Percentiles rank a stretch among this genome's conserved stretches.
Evolutionary conservation across 305 asterid species (phyloP).

Genomic region (Euphrasia arctica): DNA sequence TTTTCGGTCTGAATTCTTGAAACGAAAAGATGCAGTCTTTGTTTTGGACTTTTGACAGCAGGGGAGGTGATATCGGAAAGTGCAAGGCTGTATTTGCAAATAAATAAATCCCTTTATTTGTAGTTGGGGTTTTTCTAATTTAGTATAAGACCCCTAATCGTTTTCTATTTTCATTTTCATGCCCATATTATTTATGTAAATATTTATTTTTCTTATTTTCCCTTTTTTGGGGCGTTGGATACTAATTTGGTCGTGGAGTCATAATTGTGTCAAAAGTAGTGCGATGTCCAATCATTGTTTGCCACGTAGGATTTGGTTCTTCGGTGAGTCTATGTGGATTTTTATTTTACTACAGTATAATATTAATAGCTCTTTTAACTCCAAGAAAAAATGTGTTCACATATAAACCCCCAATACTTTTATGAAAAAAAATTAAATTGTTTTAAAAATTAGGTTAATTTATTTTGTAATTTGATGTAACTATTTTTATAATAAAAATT

Average conservation of each 20-base stretch:
- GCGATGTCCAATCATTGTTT: neutral
- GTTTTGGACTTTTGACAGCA: neutral
- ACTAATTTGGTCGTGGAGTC: neutral
- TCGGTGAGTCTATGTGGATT: neutral
- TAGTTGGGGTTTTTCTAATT: too few species aligned
- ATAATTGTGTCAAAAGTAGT: constrained; percentile 10
- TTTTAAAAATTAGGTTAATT: too few species aligned
- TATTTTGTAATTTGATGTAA: too few species aligned
- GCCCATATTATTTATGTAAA: neutral
- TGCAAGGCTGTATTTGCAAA: neutral
- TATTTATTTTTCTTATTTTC: neutral
- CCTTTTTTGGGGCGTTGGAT: neutral
- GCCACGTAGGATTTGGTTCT: constrained; percentile 8
- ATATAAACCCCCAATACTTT: neutral
- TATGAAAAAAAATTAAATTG: neutral
- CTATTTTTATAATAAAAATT: too few species aligned
- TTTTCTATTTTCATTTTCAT: neutral
- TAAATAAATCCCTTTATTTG: too few species aligned
- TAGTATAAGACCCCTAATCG: neutral
- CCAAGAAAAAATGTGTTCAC: neutral
- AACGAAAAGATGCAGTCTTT: neutral
- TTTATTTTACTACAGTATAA: neutral
- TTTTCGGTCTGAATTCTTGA: constrained; percentile 2
- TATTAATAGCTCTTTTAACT: neutral
- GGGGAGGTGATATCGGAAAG: neutral